phyloP scores from a whole-genome alignment of 176 grass and related monocot species.

The Triticum dicoccoides region DNA sequence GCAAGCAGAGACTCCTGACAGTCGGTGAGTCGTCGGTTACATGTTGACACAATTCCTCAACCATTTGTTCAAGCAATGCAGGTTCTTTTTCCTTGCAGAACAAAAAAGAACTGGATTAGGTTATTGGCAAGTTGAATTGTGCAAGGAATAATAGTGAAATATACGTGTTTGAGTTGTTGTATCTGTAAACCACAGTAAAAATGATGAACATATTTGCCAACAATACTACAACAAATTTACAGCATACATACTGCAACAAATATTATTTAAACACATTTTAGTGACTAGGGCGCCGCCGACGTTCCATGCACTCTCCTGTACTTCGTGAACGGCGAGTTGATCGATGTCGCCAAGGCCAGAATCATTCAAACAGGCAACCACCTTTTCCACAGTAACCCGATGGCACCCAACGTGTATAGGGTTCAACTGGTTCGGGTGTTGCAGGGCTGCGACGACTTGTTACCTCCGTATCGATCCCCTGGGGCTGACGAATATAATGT shows the following conservation, averaged over 20 bases:
- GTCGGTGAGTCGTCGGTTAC: too few species aligned
- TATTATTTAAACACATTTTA: not conserved
- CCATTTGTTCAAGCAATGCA: constrained; percentile 80
- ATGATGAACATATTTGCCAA: constrained; percentile 6
- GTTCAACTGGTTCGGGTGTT: too few species aligned
- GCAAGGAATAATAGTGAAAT: constrained; percentile 17
- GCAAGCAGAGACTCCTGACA: too few species aligned
- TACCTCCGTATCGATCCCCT: too few species aligned
- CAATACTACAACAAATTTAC: constrained; percentile 12
- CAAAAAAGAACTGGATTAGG: constrained; percentile 25
- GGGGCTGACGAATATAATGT: too few species aligned
- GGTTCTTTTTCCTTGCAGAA: constrained; percentile 64
- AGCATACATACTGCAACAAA: not conserved
- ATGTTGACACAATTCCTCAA: constrained; percentile 73
- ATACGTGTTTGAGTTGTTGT: not conserved
- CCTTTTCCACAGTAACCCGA: too few species aligned
- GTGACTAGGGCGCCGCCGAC: not conserved
- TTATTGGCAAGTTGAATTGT: constrained; percentile 7
- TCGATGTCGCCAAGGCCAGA: too few species aligned
- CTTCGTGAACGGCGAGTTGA: too few species aligned
- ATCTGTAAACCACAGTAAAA: not conserved
- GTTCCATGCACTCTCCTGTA: too few species aligned
- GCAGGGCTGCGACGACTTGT: too few species aligned
- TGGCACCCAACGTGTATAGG: too few species aligned
- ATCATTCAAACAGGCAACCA: too few species aligned